Evolutionary conservation across 1,284 basidiomycete genomes (phyloP).

Genomic region (Rhodotorula sp.): DNA sequence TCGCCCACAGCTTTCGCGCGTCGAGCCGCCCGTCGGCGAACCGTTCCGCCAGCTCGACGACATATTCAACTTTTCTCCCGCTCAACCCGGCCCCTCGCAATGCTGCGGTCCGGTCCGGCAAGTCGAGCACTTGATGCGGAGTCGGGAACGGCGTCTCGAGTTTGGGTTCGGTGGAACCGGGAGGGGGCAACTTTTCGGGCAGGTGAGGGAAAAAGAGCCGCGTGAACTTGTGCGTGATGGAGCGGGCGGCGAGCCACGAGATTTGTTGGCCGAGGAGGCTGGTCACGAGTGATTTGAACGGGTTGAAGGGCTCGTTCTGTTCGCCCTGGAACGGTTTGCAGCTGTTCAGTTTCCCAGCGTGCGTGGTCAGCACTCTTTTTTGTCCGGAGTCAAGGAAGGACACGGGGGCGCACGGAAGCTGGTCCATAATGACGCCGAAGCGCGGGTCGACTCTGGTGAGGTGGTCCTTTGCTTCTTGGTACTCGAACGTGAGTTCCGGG

Average conservation of each 20-base stretch:
- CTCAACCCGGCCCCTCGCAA: conserved; percentile 72
- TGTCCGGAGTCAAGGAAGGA: conserved; percentile 50
- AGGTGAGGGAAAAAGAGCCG: conserved; percentile 68
- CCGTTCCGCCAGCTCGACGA: conserved; percentile 69
- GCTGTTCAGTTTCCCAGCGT: not conserved
- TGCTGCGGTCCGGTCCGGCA: conserved; percentile 53
- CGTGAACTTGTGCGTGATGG: conserved; percentile 78
- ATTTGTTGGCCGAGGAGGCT: conserved; percentile 73
- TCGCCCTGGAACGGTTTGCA: conserved; percentile 69
- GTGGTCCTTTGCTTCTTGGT: conserved; percentile 69
- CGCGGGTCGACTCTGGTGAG: conserved; percentile 66
- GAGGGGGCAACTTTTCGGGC: conserved; percentile 59
- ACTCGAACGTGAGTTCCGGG: conserved; percentile 67
- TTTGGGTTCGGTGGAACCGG: not conserved
- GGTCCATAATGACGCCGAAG: conserved; percentile 65
- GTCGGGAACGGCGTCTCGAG: conserved; percentile 62
- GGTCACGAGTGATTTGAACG: conserved; percentile 61
- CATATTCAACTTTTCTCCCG: conserved; percentile 77
- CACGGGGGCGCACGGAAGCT: not conserved
- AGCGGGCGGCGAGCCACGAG: conserved; percentile 81
- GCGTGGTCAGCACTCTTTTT: conserved; percentile 32
- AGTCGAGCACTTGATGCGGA: conserved; percentile 63
- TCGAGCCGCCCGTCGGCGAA: conserved; percentile 75
- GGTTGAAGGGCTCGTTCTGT: conserved; percentile 61
- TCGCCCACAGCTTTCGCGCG: conserved; percentile 65